phyloP scores from a whole-genome alignment of 345 rosid genomes.

The Bruguiera parviflora region DNA sequence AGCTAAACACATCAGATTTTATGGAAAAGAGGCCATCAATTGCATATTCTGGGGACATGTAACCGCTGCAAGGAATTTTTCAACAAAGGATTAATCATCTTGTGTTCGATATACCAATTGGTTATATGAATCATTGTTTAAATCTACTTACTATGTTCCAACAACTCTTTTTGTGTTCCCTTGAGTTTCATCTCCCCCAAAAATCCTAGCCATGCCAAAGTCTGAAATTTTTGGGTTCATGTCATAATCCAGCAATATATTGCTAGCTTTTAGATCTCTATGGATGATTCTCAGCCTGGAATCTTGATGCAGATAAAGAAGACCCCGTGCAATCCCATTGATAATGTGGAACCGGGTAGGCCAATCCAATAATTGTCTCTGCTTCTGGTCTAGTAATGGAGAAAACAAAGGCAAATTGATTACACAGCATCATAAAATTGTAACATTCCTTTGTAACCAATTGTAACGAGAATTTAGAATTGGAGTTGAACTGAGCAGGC shows the following conservation, averaged over 20 bases:
- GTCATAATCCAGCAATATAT: slow-evolving; percentile 28
- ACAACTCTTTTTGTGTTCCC: slow-evolving; percentile 43
- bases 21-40: slow-evolving; percentile 30
- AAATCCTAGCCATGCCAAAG: slow-evolving; percentile 38
- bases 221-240: slow-evolving; percentile 46
- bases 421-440: no score
- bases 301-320: slow-evolving; percentile 45
- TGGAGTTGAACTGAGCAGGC: no score
- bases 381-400: slow-evolving; percentile 18
- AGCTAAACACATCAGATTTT: slow-evolving; percentile 34
- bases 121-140: neutral
- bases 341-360: slow-evolving; percentile 28
- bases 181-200: slow-evolving; percentile 27
- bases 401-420: neutral
- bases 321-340: slow-evolving; percentile 38
- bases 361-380: slow-evolving; percentile 29
- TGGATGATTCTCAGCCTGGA: slow-evolving; percentile 37
- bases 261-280: slow-evolving; percentile 36
- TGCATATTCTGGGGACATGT: slow-evolving; percentile 41
- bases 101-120: neutral
- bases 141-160: slow-evolving; percentile 44
- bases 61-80: slow-evolving; percentile 21
- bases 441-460: no score
- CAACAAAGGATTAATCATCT: neutral
- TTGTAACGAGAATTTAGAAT: no score